Percentiles rank a stretch among this genome's conserved stretches.
Conservation (phyloP, 192 early-diverging fungal species). For the Chytriomyces sp. region DNA sequence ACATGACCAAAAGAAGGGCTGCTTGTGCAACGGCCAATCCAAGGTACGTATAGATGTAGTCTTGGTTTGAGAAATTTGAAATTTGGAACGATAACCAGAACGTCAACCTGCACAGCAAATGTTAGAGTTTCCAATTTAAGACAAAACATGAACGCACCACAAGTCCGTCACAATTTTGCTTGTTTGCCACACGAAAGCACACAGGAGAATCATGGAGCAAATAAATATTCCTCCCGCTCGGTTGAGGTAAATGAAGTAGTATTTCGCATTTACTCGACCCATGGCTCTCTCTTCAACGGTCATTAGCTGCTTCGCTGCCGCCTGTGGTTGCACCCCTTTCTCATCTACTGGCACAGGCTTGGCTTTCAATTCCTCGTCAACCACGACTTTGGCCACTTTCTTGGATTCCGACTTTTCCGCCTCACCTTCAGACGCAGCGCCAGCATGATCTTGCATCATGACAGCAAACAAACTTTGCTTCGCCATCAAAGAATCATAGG, state of each 20-base stretch:
- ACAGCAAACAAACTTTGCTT: constrained; percentile 63
- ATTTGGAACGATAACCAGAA: constrained; percentile 55
- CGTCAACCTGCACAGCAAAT: background rate
- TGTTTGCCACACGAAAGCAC: constrained; percentile 57
- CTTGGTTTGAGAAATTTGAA: constrained; percentile 24
- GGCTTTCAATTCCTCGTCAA: background rate
- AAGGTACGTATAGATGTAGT: constrained; percentile 70
- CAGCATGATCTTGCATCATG: constrained; percentile 70
- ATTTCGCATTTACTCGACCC: constrained; percentile 68
- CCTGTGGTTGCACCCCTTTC: constrained; percentile 19
- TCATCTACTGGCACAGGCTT: constrained; percentile 3
- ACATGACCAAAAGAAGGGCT: constrained; percentile 39
- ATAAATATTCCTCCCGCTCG: constrained; percentile 60
- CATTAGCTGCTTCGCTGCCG: constrained; percentile 61
- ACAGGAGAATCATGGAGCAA: constrained; percentile 44
- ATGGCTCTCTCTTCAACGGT: constrained; percentile 80
- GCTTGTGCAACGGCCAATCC: constrained; percentile 63
- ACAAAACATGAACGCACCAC: constrained; percentile 53
- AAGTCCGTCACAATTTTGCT: constrained; percentile 60
- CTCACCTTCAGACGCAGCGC: background rate
- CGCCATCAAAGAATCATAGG: constrained; percentile 72
- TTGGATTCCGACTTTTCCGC: background rate
- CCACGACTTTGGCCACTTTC: background rate
- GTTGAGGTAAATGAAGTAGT: constrained; percentile 31
- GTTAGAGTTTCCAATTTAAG: background rate